Percentiles rank a stretch among this genome's conserved stretches.
Evolutionary conservation across 371 early-diverging fungal species (phyloP).

Genomic region (Cokeromyces recurvatus): DNA sequence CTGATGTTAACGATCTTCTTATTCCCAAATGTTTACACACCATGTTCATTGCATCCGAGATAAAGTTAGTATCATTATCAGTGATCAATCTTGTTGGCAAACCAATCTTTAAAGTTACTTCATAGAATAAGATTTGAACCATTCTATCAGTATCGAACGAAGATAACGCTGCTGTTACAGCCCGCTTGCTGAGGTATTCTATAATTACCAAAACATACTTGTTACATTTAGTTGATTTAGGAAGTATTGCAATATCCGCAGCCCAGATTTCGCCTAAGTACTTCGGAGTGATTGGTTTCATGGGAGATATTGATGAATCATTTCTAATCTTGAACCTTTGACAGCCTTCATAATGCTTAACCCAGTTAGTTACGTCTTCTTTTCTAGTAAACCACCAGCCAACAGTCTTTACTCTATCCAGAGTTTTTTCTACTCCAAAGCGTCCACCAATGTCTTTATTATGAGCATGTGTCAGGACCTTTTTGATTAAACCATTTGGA

Average conservation of each 20-base stretch:
- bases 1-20: background rate
- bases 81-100: slow-evolving; percentile 2
- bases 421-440: slow-evolving; percentile 9
- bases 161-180: slow-evolving; percentile 4
- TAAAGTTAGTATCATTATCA: slow-evolving; percentile 10
- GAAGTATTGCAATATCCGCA: slow-evolving; percentile 16
- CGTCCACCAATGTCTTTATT: slow-evolving; percentile 1
- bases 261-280: slow-evolving; percentile 17
- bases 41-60: slow-evolving; percentile 4
- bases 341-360: background rate
- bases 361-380: background rate
- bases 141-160: slow-evolving; percentile 1
- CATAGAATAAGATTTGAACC: background rate
- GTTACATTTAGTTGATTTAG: slow-evolving; percentile 6
- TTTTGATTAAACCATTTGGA: background rate
- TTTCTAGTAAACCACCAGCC: slow-evolving; percentile 9
- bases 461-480: background rate
- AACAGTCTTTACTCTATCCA: background rate
- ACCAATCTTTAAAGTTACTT: background rate
- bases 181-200: slow-evolving; percentile 19
- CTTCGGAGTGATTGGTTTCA: background rate
- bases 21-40: slow-evolving; percentile 4
- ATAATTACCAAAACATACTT: slow-evolving; percentile 14
- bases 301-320: background rate
- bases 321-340: slow-evolving; percentile 4